Conservation (phyloP, 306 rosid species). For the Trifolium subterraneum region DNA sequence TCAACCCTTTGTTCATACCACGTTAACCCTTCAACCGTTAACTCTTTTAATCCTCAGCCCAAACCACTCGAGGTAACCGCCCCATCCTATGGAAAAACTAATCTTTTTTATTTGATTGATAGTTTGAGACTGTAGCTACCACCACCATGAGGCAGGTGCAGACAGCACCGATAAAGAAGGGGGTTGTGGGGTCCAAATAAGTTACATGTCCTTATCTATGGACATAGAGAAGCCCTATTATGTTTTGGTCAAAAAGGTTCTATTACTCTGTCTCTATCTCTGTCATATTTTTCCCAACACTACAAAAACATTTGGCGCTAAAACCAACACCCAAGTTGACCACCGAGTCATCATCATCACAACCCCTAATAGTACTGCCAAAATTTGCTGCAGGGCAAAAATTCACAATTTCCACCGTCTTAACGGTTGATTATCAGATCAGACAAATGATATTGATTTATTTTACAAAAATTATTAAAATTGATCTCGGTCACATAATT, state of each 20-base stretch:
- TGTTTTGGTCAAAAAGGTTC: constrained; percentile 42
- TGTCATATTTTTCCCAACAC: background rate
- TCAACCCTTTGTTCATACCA: no score
- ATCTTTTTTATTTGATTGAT: background rate
- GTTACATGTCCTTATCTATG: constrained; percentile 31
- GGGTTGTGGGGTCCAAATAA: background rate
- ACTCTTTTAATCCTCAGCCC: no score
- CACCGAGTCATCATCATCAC: background rate
- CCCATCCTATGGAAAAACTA: no score
- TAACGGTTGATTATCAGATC: no score
- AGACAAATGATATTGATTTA: no score
- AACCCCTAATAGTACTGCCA: no score
- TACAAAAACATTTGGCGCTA: background rate
- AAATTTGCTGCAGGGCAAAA: no score
- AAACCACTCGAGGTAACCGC: no score
- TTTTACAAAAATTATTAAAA: no score
- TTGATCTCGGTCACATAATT: no score
- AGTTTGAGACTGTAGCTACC: background rate
- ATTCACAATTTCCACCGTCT: no score
- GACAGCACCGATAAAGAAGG: background rate
- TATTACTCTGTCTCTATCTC: background rate
- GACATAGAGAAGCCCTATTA: constrained; percentile 29
- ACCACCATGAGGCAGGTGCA: background rate
- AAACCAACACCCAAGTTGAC: constrained; percentile 39
- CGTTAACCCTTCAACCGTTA: no score